Evolutionary conservation across 306 rosid species (phyloP), one percentile per base, ranked within the genome.

Genomic region (Echinosophora koreensis): DNA sequence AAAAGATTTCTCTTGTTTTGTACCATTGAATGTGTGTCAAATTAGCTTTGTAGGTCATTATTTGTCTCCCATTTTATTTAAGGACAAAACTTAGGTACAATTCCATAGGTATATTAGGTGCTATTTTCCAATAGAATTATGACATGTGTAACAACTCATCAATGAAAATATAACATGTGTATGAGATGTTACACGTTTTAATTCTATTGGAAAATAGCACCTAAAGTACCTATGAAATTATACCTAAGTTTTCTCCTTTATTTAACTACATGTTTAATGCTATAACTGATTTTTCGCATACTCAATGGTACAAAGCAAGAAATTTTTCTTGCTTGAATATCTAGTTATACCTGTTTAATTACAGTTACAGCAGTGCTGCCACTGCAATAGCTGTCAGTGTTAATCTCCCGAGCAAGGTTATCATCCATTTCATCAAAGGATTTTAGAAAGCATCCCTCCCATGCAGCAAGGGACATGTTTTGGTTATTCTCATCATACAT

Each of bases 341-440:
- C 32, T 17, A 58, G 54, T 47, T 42, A 9, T 82, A 95, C 99
- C 99, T 89, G 96, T 88, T 87, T 92, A 67, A 96, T 78, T 13
- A 92, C 62, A 56, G 90, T 85, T 16, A 96, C 97, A 22, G 97
- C 97, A 2, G 98, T 95, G 62, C 91, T 83, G 18, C 99, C 99
- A 65, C 99, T 96, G 77, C 92, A 92, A 81, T 84, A 96, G 83
- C 89, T 78, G 78, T 92, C 97, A 1, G 87, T 86, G 67, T 88
- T 70, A 47, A 88, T 55, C 54, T 96, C 93, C 0, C 8, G 69
- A 72, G 88, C 63, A 77, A 96, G 89, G 54, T 87, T 73, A 15
- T 84, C 87, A 74, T 96, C 99, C 76, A 87, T 81, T 44, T 89
- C 98, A 54, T 57, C 77, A 75, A 87, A 96, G 69, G 96, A 81